Evolutionary conservation across 768 basidiomycete species (phyloP), one percentile per base, ranked within the genome.

Genomic region (Mycena belliarum): DNA sequence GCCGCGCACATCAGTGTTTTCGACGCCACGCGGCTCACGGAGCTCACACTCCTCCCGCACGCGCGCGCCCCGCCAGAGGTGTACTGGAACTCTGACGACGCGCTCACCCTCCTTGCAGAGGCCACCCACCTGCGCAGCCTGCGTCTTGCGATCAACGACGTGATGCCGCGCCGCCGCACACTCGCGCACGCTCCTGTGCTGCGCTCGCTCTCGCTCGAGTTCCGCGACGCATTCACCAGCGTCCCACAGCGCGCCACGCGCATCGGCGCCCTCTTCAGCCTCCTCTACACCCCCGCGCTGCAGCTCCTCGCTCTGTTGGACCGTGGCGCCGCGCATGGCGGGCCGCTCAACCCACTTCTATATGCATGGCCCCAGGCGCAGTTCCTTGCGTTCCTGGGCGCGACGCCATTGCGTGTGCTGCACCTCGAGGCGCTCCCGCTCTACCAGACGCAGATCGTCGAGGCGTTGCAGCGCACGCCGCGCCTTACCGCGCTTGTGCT

Each of bases 291-390:
- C 40, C 55, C 55, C 21, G 33, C 35, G 38, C 47, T 49, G 37
- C 57, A 47, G 18, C 50, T 35, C 23, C 49, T 56, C 32, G 29
- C 42, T 25, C 42, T 51, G 14, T 35, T 35, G 20, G 49, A 57
- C 49, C 49, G 35, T 35, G 43, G 49, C 44, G 15, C 43, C 16
- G 23, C 48, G 15, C 10, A 49, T 9, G 9, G 18, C 63, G 71
- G 28, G 76, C 77, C 53, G 72, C 67, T 8, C 64, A 56, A 47
- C 51, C 70, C 23, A 28, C 37, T 33, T 38, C 43, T 60, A 25
- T 40, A 49, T 21, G n/a, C 25, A 6, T 53, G 59, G 59, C 59
- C 59, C 9, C 58, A 59, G 41, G 42, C 24, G 29, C 55, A 50
- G 41, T 57, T 57, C 49, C 33, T 51, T 35, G 56, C 49, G 18